phyloP scores from a whole-genome alignment of 2,329 filamentous ascomycete species.

The Fusarium oxysporum region DNA sequence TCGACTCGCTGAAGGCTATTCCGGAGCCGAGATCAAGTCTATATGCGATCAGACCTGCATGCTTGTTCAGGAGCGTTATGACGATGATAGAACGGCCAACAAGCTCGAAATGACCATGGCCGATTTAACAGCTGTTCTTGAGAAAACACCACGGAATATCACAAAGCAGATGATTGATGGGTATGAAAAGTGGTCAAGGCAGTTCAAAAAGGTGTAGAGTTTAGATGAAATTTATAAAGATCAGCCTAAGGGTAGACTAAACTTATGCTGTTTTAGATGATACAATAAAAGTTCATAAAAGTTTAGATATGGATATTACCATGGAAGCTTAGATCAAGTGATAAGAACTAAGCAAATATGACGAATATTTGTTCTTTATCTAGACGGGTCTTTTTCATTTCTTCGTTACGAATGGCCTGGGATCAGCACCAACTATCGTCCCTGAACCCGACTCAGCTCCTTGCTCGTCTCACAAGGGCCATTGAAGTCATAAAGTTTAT shows the following conservation, averaged over 20 bases:
- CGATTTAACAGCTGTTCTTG: conserved; percentile 59
- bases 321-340: not conserved
- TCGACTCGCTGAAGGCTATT: conserved; percentile 77
- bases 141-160: conserved; percentile 66
- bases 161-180: conserved; percentile 67
- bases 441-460: conserved; percentile 6
- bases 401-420: conserved; percentile 28
- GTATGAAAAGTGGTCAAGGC: conserved; percentile 67
- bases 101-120: conserved; percentile 54
- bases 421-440: conserved; percentile 19
- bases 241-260: not conserved
- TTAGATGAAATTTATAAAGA: not conserved
- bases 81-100: conserved; percentile 46
- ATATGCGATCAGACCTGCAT: conserved; percentile 61
- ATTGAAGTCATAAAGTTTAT: conserved; percentile 40
- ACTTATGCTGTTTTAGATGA: not conserved
- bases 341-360: not conserved
- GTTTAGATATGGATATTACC: not conserved
- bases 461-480: conserved; percentile 17
- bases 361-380: conserved; percentile 22
- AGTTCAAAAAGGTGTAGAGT: conserved; percentile 49
- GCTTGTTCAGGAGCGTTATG: conserved; percentile 55
- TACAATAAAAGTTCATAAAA: not conserved
- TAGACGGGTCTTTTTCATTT: conserved; percentile 28
- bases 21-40: conserved; percentile 81